A percentile compares a stretch with the other conserved stretches of the same genome.
phyloP scores from a whole-genome alignment of 768 basidiomycete species.

The Lenzites betulinus region DNA sequence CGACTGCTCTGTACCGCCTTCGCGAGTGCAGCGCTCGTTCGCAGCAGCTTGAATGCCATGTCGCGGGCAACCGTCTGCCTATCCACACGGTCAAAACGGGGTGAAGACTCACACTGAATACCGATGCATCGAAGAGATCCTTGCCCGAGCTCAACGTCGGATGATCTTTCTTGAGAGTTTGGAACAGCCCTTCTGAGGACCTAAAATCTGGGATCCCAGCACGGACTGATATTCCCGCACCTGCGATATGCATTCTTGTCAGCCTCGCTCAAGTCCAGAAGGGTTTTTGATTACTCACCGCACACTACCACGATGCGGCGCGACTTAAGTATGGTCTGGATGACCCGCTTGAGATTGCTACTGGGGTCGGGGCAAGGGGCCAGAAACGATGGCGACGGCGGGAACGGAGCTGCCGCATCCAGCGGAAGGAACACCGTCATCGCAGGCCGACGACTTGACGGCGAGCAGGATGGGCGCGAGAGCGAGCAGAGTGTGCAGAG shows the following conservation, averaged over 20 bases:
- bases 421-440: constrained; percentile 73
- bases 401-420: constrained; percentile 46
- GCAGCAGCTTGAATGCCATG: not conserved
- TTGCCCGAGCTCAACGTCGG: constrained; percentile 75
- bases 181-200: constrained; percentile 79
- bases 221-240: constrained; percentile 86
- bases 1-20: not conserved
- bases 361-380: constrained; percentile 45
- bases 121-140: constrained; percentile 89
- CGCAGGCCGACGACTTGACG: not conserved
- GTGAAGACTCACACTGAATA: constrained; percentile 68
- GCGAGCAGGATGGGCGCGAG: constrained; percentile 13
- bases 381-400: constrained; percentile 59
- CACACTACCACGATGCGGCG: constrained; percentile 84
- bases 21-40: not conserved
- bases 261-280: not conserved
- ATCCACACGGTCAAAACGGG: not conserved
- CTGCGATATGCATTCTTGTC: constrained; percentile 38
- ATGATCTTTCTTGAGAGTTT: constrained; percentile 75
- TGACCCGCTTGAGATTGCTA: constrained; percentile 52
- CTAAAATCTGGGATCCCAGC: constrained; percentile 92
- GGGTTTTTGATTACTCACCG: constrained; percentile 50
- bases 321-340: constrained; percentile 75
- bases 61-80: not conserved
- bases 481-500: not conserved